phyloP scores from a whole-genome alignment of 768 basidiomycete genomes.

The Mycena vitilis region DNA sequence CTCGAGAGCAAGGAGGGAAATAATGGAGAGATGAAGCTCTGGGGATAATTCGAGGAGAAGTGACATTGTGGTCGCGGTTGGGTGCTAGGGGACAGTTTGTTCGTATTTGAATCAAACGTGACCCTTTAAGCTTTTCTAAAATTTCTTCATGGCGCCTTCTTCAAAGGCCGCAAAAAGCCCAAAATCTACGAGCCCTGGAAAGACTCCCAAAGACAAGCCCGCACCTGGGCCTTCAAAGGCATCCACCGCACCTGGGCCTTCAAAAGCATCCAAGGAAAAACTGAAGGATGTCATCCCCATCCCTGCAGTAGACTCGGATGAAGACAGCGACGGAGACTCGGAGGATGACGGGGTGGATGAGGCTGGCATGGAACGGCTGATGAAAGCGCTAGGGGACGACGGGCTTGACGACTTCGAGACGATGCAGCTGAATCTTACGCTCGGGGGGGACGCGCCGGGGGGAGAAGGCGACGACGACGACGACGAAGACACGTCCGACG shows the following conservation, averaged over 20 bases:
- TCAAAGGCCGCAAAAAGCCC: constrained; percentile 18
- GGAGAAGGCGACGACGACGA: constrained; percentile 34
- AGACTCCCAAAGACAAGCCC: constrained; percentile 17
- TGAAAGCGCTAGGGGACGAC: constrained; percentile 72
- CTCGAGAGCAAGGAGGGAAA: constrained; percentile 1
- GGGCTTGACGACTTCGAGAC: constrained; percentile 74
- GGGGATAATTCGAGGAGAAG: background rate
- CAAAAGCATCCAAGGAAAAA: constrained; percentile 24
- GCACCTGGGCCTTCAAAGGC: background rate
- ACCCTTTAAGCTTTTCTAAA: background rate
- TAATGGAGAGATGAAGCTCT: constrained; percentile 16
- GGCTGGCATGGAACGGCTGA: constrained; percentile 66
- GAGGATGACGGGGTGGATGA: constrained; percentile 65
- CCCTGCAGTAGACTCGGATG: constrained; percentile 20
- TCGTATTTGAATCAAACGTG: background rate
- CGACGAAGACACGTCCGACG: constrained; percentile 43
- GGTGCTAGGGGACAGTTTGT: background rate
- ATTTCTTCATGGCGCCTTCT: constrained; percentile 22
- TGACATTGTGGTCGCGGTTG: background rate
- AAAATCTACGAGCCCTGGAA: constrained; percentile 14
- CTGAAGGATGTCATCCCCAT: constrained; percentile 19
- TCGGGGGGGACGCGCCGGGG: constrained; percentile 42
- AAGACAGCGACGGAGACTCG: constrained; percentile 33
- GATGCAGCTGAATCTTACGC: constrained; percentile 60
- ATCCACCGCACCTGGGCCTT: constrained; percentile 21